Percentiles rank a stretch among this genome's conserved stretches.
These are phyloP conservation scores for Ophiostoma sp. DNA, from an alignment of 2,329 filamentous ascomycete species.

Conservation along the genomic window DNA sequence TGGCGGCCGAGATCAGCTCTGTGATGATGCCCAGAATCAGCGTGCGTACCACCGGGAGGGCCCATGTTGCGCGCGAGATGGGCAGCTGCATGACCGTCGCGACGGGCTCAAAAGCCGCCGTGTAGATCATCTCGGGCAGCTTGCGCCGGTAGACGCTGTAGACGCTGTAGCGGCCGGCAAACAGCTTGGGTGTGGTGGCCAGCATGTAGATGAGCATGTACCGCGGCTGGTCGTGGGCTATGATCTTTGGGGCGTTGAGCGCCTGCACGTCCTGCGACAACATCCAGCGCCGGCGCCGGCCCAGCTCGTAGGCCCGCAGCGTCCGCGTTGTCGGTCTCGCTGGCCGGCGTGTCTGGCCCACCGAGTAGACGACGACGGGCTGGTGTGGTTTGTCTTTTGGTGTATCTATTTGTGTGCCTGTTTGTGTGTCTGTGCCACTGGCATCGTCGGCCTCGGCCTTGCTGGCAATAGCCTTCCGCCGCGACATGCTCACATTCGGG, in stretches of 20 bases:
- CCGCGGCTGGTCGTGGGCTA: constrained; percentile 21
- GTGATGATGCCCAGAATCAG: constrained; percentile 68
- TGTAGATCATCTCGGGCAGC: constrained; percentile 71
- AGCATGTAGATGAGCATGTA: constrained; percentile 54
- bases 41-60: constrained; percentile 61
- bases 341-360: neutral
- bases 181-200: constrained; percentile 56
- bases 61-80: constrained; percentile 61
- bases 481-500: neutral
- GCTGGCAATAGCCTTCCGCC: neutral
- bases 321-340: neutral
- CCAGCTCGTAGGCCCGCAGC: neutral
- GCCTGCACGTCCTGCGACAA: neutral
- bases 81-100: constrained; percentile 72
- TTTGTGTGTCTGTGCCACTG: neutral
- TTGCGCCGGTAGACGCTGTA: constrained; percentile 65
- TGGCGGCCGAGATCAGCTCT: constrained; percentile 68
- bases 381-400: neutral
- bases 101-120: constrained; percentile 72
- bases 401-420: too few species aligned
- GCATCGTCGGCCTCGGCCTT: neutral
- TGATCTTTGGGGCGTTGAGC: constrained; percentile 19
- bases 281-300: neutral
- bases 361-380: neutral
- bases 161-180: constrained; percentile 53